Percentiles rank a stretch among this genome's conserved stretches.
These are phyloP conservation scores for Capronia epimyces DNA, from an alignment of 2,329 filamentous ascomycete species.

Conservation along the genomic window DNA sequence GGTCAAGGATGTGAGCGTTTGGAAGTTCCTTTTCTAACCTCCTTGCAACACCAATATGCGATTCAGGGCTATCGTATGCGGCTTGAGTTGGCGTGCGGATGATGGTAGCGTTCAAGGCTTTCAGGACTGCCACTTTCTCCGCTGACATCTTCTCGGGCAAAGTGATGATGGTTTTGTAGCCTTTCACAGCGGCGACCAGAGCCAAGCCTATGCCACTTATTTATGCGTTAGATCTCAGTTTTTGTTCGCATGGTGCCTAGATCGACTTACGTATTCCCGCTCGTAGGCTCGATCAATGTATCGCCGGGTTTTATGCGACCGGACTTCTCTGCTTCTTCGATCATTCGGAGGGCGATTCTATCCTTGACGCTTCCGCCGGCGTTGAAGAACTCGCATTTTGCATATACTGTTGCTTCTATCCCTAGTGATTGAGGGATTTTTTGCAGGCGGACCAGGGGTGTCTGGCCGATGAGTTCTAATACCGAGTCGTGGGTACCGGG, in stretches of 20 bases:
- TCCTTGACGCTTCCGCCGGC: constrained; percentile 92
- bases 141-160: constrained; percentile 99
- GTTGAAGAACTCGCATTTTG: constrained; percentile 89
- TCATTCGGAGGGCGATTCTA: constrained; percentile 92
- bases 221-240: constrained; percentile 52
- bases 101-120: constrained; percentile 91
- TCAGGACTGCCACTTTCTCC: constrained; percentile 92
- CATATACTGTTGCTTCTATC: constrained; percentile 82
- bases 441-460: constrained; percentile 90
- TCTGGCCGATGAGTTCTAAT: constrained; percentile 87
- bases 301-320: constrained; percentile 96
- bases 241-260: constrained; percentile 23
- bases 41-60: constrained; percentile 89
- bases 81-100: constrained; percentile 95
- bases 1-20: constrained; percentile 93
- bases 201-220: constrained; percentile 79
- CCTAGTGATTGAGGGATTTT: constrained; percentile 86
- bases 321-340: constrained; percentile 85
- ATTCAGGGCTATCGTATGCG: constrained; percentile 89
- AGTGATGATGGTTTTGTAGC: constrained; percentile 96
- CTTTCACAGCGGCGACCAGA: constrained; percentile 89
- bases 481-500: constrained; percentile 53
- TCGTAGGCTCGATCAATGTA: constrained; percentile 95
- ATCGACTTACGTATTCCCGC: constrained; percentile 72
- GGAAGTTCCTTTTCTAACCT: constrained; percentile 91